Conservation (phyloP, 2,329 filamentous ascomycete species). For the Epichloe bromicola region DNA sequence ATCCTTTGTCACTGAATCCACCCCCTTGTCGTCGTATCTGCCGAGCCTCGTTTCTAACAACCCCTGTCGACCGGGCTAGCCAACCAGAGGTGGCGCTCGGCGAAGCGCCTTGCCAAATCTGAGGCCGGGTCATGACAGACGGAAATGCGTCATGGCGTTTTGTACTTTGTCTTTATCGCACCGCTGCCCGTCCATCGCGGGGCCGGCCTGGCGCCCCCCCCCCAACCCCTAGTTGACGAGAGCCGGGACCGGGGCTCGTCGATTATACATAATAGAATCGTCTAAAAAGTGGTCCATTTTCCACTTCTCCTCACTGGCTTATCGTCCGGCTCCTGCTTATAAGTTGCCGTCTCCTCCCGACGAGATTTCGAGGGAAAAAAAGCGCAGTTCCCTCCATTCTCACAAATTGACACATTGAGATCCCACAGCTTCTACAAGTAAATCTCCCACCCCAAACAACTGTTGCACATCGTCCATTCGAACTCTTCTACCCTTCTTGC, state of each 20-base stretch:
- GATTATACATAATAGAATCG: not conserved
- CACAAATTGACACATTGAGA: no score
- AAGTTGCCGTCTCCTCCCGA: not conserved
- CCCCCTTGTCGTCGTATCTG: no score
- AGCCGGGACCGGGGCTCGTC: not conserved
- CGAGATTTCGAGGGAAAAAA: not conserved
- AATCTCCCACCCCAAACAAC: no score
- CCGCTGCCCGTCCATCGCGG: not conserved
- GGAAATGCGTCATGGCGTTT: slow-evolving; percentile 17
- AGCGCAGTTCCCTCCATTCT: not conserved
- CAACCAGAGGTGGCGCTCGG: not conserved
- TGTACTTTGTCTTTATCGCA: slow-evolving; percentile 1
- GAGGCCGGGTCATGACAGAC: slow-evolving; percentile 11
- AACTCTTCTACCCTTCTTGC: not conserved
- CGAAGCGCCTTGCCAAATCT: not conserved
- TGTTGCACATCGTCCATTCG: not conserved
- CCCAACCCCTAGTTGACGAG: no score
- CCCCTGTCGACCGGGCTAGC: not conserved
- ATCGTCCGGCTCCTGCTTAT: not conserved
- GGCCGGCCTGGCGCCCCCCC: no score
- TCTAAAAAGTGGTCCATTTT: not conserved
- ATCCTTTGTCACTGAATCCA: no score
- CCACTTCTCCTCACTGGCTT: not conserved
- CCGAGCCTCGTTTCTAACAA: no score
- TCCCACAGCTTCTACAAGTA: no score